Evolutionary conservation across 2,329 filamentous ascomycete species (phyloP), one percentile per base, ranked within the genome.

Genomic region (Ophiosphaerella korrae): DNA sequence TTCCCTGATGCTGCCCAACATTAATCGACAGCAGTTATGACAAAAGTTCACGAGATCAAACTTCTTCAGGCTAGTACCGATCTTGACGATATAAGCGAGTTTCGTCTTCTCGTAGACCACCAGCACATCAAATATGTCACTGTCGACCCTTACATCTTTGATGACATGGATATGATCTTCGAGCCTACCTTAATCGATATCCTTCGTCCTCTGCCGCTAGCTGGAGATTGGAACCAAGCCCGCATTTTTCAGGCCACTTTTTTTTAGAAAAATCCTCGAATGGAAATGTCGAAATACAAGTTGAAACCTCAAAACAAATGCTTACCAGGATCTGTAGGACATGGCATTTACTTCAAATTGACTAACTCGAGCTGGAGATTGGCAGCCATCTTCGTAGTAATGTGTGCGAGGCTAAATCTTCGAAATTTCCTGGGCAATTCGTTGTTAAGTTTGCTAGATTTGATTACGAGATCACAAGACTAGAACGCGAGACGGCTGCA

Each of bases 71-170:
- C 44, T 8, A 52, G 47, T 32, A 53, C 45, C n/a, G 56, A 42
- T 16, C n/a, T 13, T 21, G 54, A 55, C 3, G 52, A 55, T 5
- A 42, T 57, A 21, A 71, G 73, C 60, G 67, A 76, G 41, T 75
- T 74, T 46, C 72, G 76, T 39, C 64, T 77, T 42, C 65, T 77
- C 1, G 65, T 77, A 29, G 63, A 74, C 50, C 58, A 55, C 21
- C 65, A 64, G 18, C 49, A 67, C 45, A 63, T 78, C 62, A 78
- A 77, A 61, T 78, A 78, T 52, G 58, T 78, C 29, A 74, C 67
- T 11, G 64, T 78, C 24, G 73, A 73, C 7, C 53, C 67, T 9
- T 70, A 73, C 42, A 45, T 72, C 3, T 68, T 72, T 40, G 61
- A 65, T 24, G 48, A 47, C 14, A 65, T 71, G 32, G 69, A 75